Evolutionary conservation across 352 stramenopile species (phyloP).

Genomic region (Pythium scleroteichum): DNA sequence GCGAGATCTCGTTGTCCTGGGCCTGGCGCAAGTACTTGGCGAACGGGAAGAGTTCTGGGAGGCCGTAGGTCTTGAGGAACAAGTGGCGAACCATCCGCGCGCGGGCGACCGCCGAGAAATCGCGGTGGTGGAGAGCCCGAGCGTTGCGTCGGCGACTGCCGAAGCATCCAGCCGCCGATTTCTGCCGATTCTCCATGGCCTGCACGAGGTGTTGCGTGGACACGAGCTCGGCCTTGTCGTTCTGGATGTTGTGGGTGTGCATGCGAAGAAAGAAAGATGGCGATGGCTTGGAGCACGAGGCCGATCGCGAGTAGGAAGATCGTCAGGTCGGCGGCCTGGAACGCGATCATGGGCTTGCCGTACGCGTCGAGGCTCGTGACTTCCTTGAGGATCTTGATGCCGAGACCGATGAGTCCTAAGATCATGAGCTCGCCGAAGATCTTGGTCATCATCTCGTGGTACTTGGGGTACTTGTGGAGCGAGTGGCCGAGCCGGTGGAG

Average conservation of each 20-base stretch:
- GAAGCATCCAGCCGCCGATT: not conserved
- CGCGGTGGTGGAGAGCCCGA: slow-evolving; percentile 7
- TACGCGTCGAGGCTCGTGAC: slow-evolving; percentile 19
- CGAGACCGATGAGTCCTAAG: slow-evolving; percentile 36
- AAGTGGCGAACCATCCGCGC: slow-evolving; percentile 30
- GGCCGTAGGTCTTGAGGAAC: slow-evolving; percentile 25
- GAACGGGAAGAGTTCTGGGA: slow-evolving; percentile 47
- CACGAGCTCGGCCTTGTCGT: slow-evolving; percentile 31
- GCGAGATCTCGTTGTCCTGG: slow-evolving; percentile 78
- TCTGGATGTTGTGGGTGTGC: slow-evolving; percentile 32
- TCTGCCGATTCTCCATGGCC: not conserved
- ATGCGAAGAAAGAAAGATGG: slow-evolving; percentile 31
- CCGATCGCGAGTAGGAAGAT: slow-evolving; percentile 36
- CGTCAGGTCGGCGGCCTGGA: slow-evolving; percentile 39
- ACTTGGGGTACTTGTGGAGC: slow-evolving; percentile 56
- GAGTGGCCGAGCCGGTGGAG: slow-evolving; percentile 54
- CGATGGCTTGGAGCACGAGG: slow-evolving; percentile 31
- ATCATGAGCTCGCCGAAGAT: slow-evolving; percentile 40
- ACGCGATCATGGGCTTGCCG: slow-evolving; percentile 28
- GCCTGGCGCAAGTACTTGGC: slow-evolving; percentile 74
- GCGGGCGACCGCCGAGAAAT: slow-evolving; percentile 19
- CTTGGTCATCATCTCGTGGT: slow-evolving; percentile 70
- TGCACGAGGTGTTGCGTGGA: slow-evolving; percentile 29
- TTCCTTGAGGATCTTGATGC: slow-evolving; percentile 41
- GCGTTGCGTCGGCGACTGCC: slow-evolving; percentile 7